These are phyloP conservation scores for Vigna radiata DNA, from an alignment of 306 rosid genomes.

Conservation along the genomic window DNA sequence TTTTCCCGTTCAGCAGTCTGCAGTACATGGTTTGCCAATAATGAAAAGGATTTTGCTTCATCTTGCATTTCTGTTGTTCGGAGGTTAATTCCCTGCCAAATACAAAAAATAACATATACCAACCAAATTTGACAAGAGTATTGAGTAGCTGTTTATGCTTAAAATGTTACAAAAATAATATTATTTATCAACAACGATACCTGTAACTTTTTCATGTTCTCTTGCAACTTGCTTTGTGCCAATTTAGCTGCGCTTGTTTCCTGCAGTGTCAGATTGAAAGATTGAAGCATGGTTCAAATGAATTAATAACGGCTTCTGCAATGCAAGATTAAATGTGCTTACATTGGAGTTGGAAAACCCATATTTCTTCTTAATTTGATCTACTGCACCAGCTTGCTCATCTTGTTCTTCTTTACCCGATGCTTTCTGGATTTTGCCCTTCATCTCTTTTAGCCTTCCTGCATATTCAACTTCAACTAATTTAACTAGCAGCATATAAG, in stretches of 20 bases:
- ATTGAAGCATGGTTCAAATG: conserved; percentile 12
- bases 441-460: conserved; percentile 88
- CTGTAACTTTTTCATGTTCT: conserved; percentile 68
- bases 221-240: conserved; percentile 82
- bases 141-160: background rate
- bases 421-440: conserved; percentile 65
- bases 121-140: background rate
- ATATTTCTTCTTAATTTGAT: conserved; percentile 84
- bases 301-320: background rate
- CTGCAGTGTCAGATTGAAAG: conserved; percentile 56
- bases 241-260: conserved; percentile 71
- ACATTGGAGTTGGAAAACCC: conserved; percentile 74
- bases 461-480: conserved; percentile 41
- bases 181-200: conserved; percentile 42
- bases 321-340: conserved; percentile 31
- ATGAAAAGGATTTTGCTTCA: conserved; percentile 83
- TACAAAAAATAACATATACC: background rate
- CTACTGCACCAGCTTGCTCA: conserved; percentile 65
- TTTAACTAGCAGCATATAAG: conserved; percentile 32
- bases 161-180: background rate
- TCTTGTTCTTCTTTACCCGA: conserved; percentile 69
- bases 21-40: conserved; percentile 80
- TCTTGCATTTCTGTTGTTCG: conserved; percentile 88
- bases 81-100: conserved; percentile 66
- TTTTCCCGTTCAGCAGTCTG: conserved; percentile 68